A percentile compares a stretch with the other conserved stretches of the same genome.
Conservation (phyloP, 768 basidiomycete genomes). For the Panus rudis region DNA sequence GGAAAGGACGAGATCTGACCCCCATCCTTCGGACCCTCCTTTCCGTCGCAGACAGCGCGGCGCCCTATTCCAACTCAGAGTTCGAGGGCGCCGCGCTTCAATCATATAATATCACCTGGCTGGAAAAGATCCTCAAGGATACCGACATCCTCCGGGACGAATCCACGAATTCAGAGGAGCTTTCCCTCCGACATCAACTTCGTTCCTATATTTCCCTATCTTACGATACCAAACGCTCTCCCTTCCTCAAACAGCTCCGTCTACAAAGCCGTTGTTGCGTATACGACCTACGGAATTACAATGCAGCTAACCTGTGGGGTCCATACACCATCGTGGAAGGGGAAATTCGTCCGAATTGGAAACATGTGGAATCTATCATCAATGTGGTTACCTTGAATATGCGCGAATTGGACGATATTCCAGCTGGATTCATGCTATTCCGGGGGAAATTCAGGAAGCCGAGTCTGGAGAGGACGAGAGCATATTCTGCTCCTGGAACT, state of each 20-base stretch:
- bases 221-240: slow-evolving; percentile 15
- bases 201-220: slow-evolving; percentile 41
- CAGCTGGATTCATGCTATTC: slow-evolving; percentile 25
- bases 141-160: slow-evolving; percentile 18
- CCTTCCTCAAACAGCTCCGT: slow-evolving; percentile 29
- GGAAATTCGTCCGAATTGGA: slow-evolving; percentile 43
- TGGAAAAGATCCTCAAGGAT: slow-evolving; percentile 33
- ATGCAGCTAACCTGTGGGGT: slow-evolving; percentile 45
- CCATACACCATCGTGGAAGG: slow-evolving; percentile 33
- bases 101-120: slow-evolving; percentile 42
- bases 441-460: slow-evolving; percentile 44
- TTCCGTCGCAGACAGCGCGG: slow-evolving; percentile 15
- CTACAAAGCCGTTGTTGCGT: slow-evolving; percentile 48
- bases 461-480: slow-evolving; percentile 44
- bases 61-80: not conserved
- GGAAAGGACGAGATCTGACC: slow-evolving; percentile 10
- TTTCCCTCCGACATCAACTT: slow-evolving; percentile 36
- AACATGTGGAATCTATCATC: slow-evolving; percentile 50
- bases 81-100: slow-evolving; percentile 7
- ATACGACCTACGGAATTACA: slow-evolving; percentile 61
- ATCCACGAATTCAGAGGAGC: slow-evolving; percentile 7
- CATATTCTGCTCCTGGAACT: slow-evolving; percentile 45
- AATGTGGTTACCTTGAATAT: slow-evolving; percentile 23
- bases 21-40: slow-evolving; percentile 35
- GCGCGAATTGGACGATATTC: slow-evolving; percentile 11